Evolutionary conservation across 2,329 filamentous ascomycete species (phyloP).

Genomic region (Clathrospora elynae): DNA sequence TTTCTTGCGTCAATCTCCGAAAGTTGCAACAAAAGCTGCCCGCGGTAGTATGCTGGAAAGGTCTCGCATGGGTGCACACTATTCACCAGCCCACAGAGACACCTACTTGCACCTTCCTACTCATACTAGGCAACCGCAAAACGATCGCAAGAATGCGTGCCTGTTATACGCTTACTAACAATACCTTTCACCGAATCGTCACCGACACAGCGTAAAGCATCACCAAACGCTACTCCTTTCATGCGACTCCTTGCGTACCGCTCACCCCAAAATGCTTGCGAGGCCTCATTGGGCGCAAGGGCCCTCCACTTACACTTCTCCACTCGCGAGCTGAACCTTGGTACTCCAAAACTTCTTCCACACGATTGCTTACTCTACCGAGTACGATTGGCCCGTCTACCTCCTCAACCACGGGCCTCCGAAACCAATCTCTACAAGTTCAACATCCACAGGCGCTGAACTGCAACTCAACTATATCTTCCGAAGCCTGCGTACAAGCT

Average conservation of each 20-base stretch:
- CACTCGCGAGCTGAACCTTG: conserved; percentile 1
- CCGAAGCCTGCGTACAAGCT: too few relatives aligned
- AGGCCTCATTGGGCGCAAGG: too few relatives aligned
- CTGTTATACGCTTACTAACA: too few relatives aligned
- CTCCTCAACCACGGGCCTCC: too few relatives aligned
- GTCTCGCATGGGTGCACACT: background rate
- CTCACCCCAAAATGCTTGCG: too few relatives aligned
- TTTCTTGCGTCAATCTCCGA: conserved; percentile 1
- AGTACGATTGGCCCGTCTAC: background rate
- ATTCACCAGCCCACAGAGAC: background rate
- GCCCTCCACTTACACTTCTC: conserved; percentile 2
- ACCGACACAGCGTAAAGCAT: too few relatives aligned
- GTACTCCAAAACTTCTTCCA: background rate
- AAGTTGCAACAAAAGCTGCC: too few relatives aligned
- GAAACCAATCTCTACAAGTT: too few relatives aligned
- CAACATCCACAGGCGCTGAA: too few relatives aligned
- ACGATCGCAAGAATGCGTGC: background rate
- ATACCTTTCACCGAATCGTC: too few relatives aligned
- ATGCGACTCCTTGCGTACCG: background rate
- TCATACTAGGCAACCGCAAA: background rate
- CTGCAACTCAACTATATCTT: too few relatives aligned
- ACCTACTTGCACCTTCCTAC: conserved; percentile 1
- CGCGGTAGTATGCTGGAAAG: too few relatives aligned
- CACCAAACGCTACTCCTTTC: background rate
- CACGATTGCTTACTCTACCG: background rate